phyloP scores from a whole-genome alignment of 2,329 filamentous ascomycete genomes.

The Onygena corvina region DNA sequence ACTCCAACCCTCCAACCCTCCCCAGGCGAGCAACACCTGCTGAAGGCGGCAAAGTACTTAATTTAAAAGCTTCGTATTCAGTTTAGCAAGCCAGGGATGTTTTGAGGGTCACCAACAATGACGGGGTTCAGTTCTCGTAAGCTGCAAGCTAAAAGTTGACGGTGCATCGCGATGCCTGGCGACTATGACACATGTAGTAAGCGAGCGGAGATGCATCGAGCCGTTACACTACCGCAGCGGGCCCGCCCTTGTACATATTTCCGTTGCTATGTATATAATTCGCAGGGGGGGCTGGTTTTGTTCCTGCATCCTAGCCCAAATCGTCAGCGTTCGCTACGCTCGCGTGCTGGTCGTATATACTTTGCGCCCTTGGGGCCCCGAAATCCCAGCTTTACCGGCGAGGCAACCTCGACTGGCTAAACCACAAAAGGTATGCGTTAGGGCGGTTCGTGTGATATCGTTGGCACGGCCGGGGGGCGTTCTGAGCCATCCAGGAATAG shows the following conservation, averaged over 20 bases:
- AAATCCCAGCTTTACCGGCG: background rate
- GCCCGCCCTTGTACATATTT: slow-evolving; percentile 4
- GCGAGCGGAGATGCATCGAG: slow-evolving; percentile 6
- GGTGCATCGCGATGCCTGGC: background rate
- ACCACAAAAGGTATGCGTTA: background rate
- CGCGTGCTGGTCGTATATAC: background rate
- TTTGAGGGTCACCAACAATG: background rate
- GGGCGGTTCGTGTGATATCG: background rate
- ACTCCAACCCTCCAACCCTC: too few relatives aligned
- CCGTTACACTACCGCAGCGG: slow-evolving; percentile 5
- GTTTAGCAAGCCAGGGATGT: background rate
- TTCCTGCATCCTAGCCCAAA: background rate
- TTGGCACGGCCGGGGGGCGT: background rate
- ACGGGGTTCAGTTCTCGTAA: background rate
- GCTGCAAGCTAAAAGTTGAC: background rate
- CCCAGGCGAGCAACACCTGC: too few relatives aligned
- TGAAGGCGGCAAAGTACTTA: background rate
- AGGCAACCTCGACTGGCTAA: too few relatives aligned
- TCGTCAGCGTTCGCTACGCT: background rate
- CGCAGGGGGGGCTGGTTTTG: background rate
- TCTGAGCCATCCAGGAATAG: background rate
- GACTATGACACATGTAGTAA: slow-evolving; percentile 2
- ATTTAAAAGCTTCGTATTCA: background rate
- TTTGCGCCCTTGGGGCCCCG: background rate
- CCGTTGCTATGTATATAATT: background rate